Evolutionary conservation across 306 rosid species (phyloP).

Genomic region (Cucurbita ficifolia): DNA sequence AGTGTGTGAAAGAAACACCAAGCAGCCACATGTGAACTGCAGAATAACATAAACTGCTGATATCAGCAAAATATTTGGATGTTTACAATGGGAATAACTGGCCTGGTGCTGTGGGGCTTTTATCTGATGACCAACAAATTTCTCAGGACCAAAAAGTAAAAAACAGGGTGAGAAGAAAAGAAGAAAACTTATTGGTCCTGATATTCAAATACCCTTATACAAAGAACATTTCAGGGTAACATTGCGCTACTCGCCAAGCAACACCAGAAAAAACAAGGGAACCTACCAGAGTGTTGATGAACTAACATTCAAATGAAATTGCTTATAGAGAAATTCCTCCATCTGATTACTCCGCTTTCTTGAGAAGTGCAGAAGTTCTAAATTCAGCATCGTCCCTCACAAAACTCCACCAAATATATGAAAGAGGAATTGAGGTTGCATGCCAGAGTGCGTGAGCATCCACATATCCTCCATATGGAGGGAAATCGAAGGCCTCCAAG

Average conservation of each 20-base stretch:
- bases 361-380: constrained; percentile 38
- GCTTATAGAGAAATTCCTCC: constrained; percentile 26
- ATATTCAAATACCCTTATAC: constrained; percentile 21
- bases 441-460: constrained; percentile 79
- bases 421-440: constrained; percentile 57
- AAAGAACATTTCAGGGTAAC: constrained; percentile 25
- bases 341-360: constrained; percentile 49
- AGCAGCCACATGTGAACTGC: background rate
- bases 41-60: background rate
- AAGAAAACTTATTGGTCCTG: constrained; percentile 7
- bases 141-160: constrained; percentile 5
- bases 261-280: constrained; percentile 15
- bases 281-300: constrained; percentile 40
- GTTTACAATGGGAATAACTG: constrained; percentile 6
- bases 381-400: constrained; percentile 84
- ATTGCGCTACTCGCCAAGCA: constrained; percentile 19
- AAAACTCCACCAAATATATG: constrained; percentile 90
- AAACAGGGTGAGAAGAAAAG: background rate
- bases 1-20: background rate
- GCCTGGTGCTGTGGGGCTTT: constrained; percentile 4
- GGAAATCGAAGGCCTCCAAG: constrained; percentile 62
- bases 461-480: constrained; percentile 75
- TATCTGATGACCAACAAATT: constrained; percentile 4
- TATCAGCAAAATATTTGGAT: constrained; percentile 5
- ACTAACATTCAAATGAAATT: constrained; percentile 26